These are phyloP conservation scores for Paramecium sexaurelia DNA, from an alignment of 73 alveolate species.

Conservation along the genomic window DNA sequence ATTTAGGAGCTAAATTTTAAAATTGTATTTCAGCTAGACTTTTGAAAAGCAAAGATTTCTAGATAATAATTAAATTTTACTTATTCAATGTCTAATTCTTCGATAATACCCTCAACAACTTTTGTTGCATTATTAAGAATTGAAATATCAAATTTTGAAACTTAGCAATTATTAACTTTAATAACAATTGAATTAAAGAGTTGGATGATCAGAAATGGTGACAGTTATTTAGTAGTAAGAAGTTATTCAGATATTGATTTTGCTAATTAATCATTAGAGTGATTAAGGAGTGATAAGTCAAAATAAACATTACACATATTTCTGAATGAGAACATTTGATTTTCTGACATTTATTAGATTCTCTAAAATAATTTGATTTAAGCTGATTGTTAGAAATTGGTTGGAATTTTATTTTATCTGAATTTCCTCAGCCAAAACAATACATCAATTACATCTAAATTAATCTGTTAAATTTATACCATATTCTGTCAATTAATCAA, in stretches of 20 bases:
- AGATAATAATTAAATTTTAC: not conserved
- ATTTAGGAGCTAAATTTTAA: not conserved
- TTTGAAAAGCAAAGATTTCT: constrained; percentile 20
- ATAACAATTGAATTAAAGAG: not conserved
- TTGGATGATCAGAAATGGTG: not conserved
- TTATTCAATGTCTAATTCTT: not conserved
- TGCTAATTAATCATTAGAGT: not conserved
- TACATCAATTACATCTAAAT: not conserved
- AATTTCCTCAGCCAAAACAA: not conserved
- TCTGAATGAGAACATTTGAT: constrained; percentile 7
- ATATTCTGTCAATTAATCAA: not conserved
- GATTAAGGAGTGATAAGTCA: not conserved
- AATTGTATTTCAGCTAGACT: not conserved
- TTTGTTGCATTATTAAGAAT: not conserved
- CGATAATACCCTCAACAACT: not conserved
- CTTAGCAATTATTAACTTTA: not conserved
- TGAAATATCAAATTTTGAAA: not conserved
- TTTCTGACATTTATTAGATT: not conserved
- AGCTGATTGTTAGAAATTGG: not conserved
- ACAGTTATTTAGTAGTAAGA: not conserved
- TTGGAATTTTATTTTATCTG: not conserved
- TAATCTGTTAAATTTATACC: not conserved
- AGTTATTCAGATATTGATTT: not conserved
- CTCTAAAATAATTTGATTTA: not conserved
- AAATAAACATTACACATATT: not conserved